Percentiles rank a stretch among this genome's conserved stretches.
Evolutionary conservation across 768 basidiomycete species (phyloP).

Genomic region (Termitomyces sp.): DNA sequence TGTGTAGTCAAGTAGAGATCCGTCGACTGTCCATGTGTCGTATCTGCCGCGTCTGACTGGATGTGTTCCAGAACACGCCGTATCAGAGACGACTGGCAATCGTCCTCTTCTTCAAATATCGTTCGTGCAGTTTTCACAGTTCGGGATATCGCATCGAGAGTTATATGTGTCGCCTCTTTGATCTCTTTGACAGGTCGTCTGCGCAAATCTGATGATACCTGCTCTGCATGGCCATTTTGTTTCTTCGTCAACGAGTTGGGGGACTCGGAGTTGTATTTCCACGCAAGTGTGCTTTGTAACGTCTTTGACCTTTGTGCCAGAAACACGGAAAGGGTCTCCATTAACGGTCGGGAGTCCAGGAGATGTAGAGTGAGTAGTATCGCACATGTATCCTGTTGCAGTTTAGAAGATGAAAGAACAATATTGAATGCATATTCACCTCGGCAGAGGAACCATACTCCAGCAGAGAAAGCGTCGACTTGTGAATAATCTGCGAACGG

Average conservation of each 20-base stretch:
- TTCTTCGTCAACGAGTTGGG: constrained; percentile 12
- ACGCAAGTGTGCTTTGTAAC: constrained; percentile 42
- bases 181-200: constrained; percentile 46
- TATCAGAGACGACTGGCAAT: constrained; percentile 44
- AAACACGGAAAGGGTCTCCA: constrained; percentile 67
- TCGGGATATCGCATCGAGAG: constrained; percentile 51
- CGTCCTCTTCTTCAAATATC: constrained; percentile 47
- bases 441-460: constrained; percentile 49
- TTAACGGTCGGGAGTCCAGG: constrained; percentile 81
- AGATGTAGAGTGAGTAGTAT: constrained; percentile 81
- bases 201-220: constrained; percentile 16
- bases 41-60: constrained; percentile 42
- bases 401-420: not conserved
- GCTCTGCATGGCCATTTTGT: constrained; percentile 31
- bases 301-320: constrained; percentile 69
- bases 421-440: constrained; percentile 27
- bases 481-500: constrained; percentile 83
- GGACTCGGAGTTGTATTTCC: constrained; percentile 19
- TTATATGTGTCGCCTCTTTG: constrained; percentile 46
- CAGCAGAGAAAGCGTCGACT: constrained; percentile 80
- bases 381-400: constrained; percentile 63
- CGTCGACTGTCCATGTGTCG: constrained; percentile 31
- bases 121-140: constrained; percentile 56
- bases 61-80: constrained; percentile 55
- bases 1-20: constrained; percentile 67